Evolutionary conservation across 208 protist species (phyloP).

Genomic region (Trypanosoma platydactyli): DNA sequence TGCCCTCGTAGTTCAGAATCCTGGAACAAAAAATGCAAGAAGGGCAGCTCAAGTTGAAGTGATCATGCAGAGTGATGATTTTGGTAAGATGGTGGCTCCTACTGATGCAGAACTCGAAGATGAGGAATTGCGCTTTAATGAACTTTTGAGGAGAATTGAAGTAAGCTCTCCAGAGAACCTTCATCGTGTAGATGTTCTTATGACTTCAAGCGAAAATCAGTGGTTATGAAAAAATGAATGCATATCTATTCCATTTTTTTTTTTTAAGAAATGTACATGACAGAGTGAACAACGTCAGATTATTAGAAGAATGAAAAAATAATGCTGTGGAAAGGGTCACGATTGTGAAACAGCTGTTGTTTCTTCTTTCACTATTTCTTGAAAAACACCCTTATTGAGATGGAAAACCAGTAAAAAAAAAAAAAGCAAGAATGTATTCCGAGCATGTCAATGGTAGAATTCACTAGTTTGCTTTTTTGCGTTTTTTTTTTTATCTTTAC

Average conservation of each 20-base stretch:
- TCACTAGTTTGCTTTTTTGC: no score
- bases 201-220: slow-evolving; percentile 35
- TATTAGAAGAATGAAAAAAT: no score
- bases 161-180: slow-evolving; percentile 63
- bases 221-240: slow-evolving; percentile 6
- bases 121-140: slow-evolving; percentile 63
- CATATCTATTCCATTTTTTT: slow-evolving; percentile 36
- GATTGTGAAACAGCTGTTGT: no score
- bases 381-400: no score
- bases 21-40: slow-evolving; percentile 65
- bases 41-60: slow-evolving; percentile 70
- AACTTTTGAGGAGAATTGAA: slow-evolving; percentile 61
- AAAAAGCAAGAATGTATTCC: neutral
- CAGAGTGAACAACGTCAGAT: no score
- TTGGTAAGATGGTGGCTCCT: slow-evolving; percentile 61
- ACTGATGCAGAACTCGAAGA: slow-evolving; percentile 59
- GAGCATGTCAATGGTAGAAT: neutral
- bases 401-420: neutral
- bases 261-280: slow-evolving; percentile 10
- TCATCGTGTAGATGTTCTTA: slow-evolving; percentile 79
- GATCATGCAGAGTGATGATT: slow-evolving; percentile 82
- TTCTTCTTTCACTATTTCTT: no score
- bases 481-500: no score
- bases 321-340: no score
- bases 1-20: slow-evolving; percentile 78